Conservation (phyloP, 129 eudicot species). For the Tagetes patula region DNA sequence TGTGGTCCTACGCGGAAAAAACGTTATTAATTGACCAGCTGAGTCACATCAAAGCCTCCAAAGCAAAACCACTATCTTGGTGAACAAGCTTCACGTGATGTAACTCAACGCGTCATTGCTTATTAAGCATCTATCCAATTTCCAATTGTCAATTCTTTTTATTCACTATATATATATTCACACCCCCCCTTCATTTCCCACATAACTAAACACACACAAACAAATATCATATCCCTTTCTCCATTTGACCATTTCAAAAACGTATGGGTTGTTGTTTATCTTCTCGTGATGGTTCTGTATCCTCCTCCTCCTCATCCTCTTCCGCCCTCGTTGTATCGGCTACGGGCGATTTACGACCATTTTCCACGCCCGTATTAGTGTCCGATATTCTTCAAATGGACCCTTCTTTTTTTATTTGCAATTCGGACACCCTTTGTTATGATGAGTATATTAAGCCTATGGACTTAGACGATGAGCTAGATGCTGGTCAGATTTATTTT, state of each 20-base stretch:
- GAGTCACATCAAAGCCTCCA: too few species aligned
- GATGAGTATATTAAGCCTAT: slow-evolving; percentile 49
- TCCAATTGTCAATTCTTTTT: not conserved
- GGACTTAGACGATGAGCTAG: slow-evolving; percentile 34
- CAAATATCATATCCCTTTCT: not conserved
- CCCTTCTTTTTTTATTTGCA: slow-evolving; percentile 45
- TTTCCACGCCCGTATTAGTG: slow-evolving; percentile 35
- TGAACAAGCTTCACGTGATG: not conserved
- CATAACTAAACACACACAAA: not conserved
- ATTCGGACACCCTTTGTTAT: slow-evolving; percentile 57
- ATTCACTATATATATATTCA: not conserved
- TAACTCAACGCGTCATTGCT: slow-evolving; percentile 13
- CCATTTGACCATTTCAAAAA: too few species aligned
- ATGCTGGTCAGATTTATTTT: slow-evolving; percentile 65
- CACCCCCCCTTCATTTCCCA: not conserved
- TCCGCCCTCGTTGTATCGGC: slow-evolving; percentile 31
- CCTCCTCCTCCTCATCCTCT: not conserved
- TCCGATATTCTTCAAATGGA: slow-evolving; percentile 34
- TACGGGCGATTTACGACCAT: slow-evolving; percentile 37
- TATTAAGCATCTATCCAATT: not conserved
- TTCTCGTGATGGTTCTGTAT: not conserved
- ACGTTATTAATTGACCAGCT: too few species aligned
- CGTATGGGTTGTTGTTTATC: slow-evolving; percentile 37
- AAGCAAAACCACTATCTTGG: not conserved
- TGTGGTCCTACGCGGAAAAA: too few species aligned